Conservation (phyloP, 257 asterid genomes). For the Avicennia marina region DNA sequence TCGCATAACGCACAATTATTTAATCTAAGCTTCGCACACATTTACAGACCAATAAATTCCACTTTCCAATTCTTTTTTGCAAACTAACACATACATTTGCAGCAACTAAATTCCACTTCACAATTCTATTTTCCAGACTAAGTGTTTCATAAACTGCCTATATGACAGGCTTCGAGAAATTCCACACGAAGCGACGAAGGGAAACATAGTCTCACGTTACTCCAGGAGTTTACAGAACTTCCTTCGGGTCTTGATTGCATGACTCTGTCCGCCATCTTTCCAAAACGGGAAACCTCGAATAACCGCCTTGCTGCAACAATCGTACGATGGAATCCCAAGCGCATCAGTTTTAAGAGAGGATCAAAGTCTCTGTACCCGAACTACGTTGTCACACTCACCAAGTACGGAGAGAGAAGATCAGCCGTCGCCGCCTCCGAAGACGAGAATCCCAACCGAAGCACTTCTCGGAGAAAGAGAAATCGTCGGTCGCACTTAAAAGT, state of each 20-base stretch:
- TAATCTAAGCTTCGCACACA: background rate
- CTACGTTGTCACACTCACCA: too few species aligned
- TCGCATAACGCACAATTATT: background rate
- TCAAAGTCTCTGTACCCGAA: background rate
- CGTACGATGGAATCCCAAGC: background rate
- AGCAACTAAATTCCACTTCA: too few species aligned
- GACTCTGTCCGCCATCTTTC: conserved; percentile 15
- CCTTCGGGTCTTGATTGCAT: conserved; percentile 14
- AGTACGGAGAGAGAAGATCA: conserved; percentile 5
- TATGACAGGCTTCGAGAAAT: background rate
- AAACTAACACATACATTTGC: background rate
- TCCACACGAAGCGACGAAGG: background rate
- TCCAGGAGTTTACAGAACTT: background rate
- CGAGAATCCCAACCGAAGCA: conserved; percentile 3
- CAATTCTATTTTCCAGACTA: conserved; percentile 7
- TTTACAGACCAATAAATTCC: background rate
- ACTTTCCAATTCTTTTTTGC: background rate
- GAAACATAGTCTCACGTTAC: conserved; percentile 7
- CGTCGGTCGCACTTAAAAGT: background rate
- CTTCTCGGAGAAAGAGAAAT: background rate
- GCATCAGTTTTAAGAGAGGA: conserved; percentile 15
- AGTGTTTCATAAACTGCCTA: conserved; percentile 19
- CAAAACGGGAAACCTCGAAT: background rate
- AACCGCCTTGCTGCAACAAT: background rate
- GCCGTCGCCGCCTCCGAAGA: background rate